Base-by-base conservation (phyloP, 2,329 filamentous ascomycete genomes). In the Trichoderma sp. region DNA sequence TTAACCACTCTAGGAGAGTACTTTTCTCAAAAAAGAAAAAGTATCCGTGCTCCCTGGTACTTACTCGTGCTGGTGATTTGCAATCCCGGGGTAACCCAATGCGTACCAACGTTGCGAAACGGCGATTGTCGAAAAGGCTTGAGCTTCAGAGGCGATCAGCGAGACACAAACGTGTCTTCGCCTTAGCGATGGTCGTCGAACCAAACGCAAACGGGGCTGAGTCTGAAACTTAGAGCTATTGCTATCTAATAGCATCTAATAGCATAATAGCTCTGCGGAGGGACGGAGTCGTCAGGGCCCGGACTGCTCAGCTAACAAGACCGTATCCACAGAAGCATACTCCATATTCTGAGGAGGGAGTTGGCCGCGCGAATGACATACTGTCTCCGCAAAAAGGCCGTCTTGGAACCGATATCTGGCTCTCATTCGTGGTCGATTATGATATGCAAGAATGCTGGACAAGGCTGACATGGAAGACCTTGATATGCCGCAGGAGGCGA, bases 301-400 rank as follows among this genome's bases (percentile, higher is more conserved):
- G 24, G 35, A 29, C 24, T 71, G 50, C 35, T 27, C 24, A n/a
- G 67, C 29, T 31, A 14, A 71, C 50, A 71, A 45, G 11, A 21
- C 14, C 31, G 67, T 62, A 65, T 73, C 71, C 60, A 65, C 71
- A 31, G 27, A 56, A n/a, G 75, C 86, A 93, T 45, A 93, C 97
- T 82, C 90, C 94, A 0, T 94, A 81, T 89, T 98, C 24, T 92
- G 91, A 66, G 90, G 94, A 77, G 94, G 85, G 90, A 95, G 79
- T 84, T 98, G 79, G 21, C 38, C 60, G 33, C 12, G 69, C 59
- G 41, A 72, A 27, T 56, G 85, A 93, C 98, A 38, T 95, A 98
- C 85, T 90, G 93, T 79, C 87, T 98, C 77, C 91, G 95, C 78
- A 98, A 98, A 89, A 95, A 95, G 86, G 95, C 94, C 4, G 93